Conservation (phyloP, 495 filamentous ascomycete species). For the Tuber microsphaerosporum region DNA sequence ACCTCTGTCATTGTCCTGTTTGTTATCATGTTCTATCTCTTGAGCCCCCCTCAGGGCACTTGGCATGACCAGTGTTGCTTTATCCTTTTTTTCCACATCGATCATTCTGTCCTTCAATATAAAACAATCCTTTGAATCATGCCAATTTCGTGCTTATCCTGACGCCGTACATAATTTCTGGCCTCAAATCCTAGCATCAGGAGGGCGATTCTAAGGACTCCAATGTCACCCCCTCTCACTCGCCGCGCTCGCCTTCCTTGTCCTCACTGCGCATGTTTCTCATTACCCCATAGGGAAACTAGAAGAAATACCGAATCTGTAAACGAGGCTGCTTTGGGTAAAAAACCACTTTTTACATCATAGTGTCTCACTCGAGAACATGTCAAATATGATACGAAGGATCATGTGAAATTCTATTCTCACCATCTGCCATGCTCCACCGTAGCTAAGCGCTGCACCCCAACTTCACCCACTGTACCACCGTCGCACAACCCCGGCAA, state of each 20-base stretch:
- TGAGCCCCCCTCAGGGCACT: not conserved
- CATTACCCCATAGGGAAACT: not conserved
- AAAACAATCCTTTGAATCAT: not conserved
- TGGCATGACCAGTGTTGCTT: not conserved
- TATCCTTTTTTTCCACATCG: not conserved
- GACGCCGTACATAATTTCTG: not conserved
- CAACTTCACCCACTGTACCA: not conserved
- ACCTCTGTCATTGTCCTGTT: not conserved
- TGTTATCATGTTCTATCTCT: not conserved
- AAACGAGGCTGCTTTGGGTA: not conserved
- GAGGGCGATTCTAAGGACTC: not conserved
- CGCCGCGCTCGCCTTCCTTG: not conserved
- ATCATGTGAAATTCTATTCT: conserved; percentile 3
- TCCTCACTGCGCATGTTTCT: not conserved
- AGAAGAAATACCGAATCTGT: not conserved
- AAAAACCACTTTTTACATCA: not conserved
- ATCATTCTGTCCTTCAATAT: not conserved
- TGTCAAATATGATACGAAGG: not conserved
- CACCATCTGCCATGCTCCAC: not conserved
- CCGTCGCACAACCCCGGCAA: conserved; percentile 13
- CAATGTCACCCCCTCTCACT: not conserved
- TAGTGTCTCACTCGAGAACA: not conserved
- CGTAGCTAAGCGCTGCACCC: not conserved
- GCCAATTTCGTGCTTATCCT: not conserved
- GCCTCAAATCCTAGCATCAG: not conserved